These are phyloP conservation scores for Areca catechu DNA, from an alignment of 176 grass and related monocot species.

Conservation along the genomic window DNA sequence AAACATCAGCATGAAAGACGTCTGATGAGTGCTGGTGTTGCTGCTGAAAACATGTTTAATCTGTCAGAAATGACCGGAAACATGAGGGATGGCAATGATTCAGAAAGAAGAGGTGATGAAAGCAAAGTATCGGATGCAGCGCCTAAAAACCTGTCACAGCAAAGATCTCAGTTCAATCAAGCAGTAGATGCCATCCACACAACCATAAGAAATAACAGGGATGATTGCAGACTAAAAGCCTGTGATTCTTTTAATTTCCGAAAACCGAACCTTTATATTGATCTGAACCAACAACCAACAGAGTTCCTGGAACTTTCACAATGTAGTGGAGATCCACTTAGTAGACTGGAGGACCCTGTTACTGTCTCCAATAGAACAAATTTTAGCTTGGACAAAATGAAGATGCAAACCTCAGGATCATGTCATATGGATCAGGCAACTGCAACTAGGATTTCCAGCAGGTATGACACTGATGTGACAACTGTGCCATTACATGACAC, in stretches of 20 bases:
- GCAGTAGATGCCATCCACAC: constrained; percentile 16
- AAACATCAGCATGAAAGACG: constrained; percentile 47
- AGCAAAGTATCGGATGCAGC: constrained; percentile 14
- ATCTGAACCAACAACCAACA: neutral
- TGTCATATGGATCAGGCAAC: constrained; percentile 1
- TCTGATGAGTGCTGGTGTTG: constrained; percentile 22
- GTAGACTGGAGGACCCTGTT: neutral
- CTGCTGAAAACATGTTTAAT: constrained; percentile 7
- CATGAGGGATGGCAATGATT: constrained; percentile 24
- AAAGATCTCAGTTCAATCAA: constrained; percentile 19
- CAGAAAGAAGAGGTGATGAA: constrained; percentile 14
- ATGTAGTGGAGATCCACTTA: constrained; percentile 12
- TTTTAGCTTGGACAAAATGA: constrained; percentile 14
- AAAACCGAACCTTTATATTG: too few species aligned
- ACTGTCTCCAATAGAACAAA: neutral
- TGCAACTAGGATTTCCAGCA: constrained; percentile 17
- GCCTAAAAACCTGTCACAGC: constrained; percentile 15
- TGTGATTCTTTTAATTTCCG: too few species aligned
- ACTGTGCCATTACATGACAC: constrained; percentile 6
- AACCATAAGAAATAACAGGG: constrained; percentile 2
- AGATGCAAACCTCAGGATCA: constrained; percentile 22
- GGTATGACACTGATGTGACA: constrained; percentile 14
- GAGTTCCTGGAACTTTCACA: constrained; percentile 22
- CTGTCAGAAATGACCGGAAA: constrained; percentile 11
- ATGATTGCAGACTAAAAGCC: constrained; percentile 19